Evolutionary conservation across 2,329 filamentous ascomycete species (phyloP), one percentile per base, ranked within the genome.

Genomic region (Sclerotiophoma versabilis): DNA sequence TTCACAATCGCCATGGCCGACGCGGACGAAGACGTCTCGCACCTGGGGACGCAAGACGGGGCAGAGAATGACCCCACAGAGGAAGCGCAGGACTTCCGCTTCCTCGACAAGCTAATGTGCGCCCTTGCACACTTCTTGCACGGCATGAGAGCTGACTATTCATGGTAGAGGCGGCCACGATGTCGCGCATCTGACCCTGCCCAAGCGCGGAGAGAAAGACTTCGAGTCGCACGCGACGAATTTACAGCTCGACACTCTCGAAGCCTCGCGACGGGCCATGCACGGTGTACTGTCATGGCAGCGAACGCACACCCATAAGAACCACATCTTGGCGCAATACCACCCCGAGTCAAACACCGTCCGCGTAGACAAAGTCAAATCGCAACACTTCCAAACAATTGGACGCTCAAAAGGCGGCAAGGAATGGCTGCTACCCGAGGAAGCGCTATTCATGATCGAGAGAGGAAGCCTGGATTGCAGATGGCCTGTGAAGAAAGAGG

Each of bases 141-240:
- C 17, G 1, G 23, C 27, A 30, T 10, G 8, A 22, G 9, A 12
- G 39, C 51, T 54, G 5, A 54, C 11, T n/a, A 23, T 20, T 9
- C n/a, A n/a, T 9, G 12, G 41, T 6, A 54, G 51, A 41, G 51
- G 68, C 29, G 54, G 58, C 33, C 56, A 64, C 34, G 64, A 64
- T 37, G 62, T 57, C 41, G 61, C 65, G 46, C 54, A 58, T n/a
- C 65, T 78, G 79, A 85, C 86, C 64, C 83, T 93, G 10, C 92
- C 96, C 29, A 92, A 93, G 62, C 91, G 92, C 60, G 95, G 95
- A 57, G 92, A 96, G 74, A 99, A 99, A 76, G 95, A 99, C 78
- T 99, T 97, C 74, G 95, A 98, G 77, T 88, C 90, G 23, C 92
- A 98, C 76, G 90, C 91, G 41, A 98, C 95, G 2, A 84, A 85